Evolutionary conservation across 306 rosid genomes (phyloP).

Genomic region (Prunus padus): DNA sequence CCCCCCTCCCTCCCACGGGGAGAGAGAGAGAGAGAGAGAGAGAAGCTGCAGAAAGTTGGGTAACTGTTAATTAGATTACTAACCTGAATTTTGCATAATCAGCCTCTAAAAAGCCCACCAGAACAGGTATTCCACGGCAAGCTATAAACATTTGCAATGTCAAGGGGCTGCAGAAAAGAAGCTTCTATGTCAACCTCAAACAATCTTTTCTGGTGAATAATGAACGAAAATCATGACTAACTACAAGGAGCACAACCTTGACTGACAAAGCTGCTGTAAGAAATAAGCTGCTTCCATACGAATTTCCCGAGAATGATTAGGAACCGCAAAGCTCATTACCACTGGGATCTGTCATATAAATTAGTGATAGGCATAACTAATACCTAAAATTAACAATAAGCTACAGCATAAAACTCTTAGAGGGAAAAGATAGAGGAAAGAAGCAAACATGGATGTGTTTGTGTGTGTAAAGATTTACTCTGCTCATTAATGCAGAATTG

Average conservation of each 20-base stretch:
- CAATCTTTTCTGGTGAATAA: slow-evolving; percentile 11
- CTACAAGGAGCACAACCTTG: slow-evolving; percentile 53
- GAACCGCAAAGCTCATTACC: slow-evolving; percentile 84
- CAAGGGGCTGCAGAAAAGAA: slow-evolving; percentile 62
- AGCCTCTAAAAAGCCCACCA: slow-evolving; percentile 97
- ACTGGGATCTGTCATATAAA: slow-evolving; percentile 69
- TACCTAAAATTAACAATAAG: not conserved
- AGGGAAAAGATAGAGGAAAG: not conserved
- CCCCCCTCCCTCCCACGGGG: not conserved
- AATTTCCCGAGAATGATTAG: slow-evolving; percentile 93
- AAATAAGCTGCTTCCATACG: slow-evolving; percentile 98
- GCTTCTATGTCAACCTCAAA: slow-evolving; percentile 20
- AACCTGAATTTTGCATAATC: slow-evolving; percentile 99
- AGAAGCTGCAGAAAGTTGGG: not conserved
- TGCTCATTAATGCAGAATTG: not conserved
- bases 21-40: not conserved
- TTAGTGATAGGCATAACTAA: slow-evolving; percentile 33
- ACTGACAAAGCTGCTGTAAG: slow-evolving; percentile 97
- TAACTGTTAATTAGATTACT: not conserved
- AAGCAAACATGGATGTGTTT: not conserved
- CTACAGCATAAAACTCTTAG: not conserved
- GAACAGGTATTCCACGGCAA: slow-evolving; percentile 96
- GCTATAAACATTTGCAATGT: slow-evolving; percentile 99
- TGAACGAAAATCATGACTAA: not conserved
- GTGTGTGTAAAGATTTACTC: not conserved